Conservation (phyloP, 1,284 basidiomycete genomes). For the Pseudozyma pruni region DNA sequence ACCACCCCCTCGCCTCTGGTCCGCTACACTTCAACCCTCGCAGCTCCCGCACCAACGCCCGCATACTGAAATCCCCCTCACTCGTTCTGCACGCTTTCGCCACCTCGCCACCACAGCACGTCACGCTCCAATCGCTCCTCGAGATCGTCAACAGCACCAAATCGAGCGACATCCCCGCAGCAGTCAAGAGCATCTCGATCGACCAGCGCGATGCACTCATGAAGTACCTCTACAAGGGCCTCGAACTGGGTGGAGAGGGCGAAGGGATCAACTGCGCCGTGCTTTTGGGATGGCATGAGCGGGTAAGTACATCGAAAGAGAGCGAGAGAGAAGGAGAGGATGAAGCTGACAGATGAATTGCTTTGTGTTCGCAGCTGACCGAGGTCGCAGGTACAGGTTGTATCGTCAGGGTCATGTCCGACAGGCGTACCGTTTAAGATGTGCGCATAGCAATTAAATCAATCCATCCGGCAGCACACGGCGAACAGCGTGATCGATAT, state of each 20-base stretch:
- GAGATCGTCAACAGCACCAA: constrained; percentile 95
- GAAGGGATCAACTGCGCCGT: constrained; percentile 73
- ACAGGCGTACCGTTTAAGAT: constrained; percentile 68
- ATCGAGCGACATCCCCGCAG: constrained; percentile 82
- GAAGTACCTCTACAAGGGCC: constrained; percentile 98
- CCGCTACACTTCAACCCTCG: not conserved
- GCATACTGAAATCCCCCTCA: not conserved
- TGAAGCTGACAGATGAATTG: not conserved
- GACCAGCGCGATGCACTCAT: constrained; percentile 91
- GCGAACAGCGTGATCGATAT: too few relatives aligned
- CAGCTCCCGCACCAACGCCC: not conserved
- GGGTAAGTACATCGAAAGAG: constrained; percentile 72
- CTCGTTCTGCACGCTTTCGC: too few relatives aligned
- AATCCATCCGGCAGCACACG: too few relatives aligned
- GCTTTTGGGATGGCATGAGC: constrained; percentile 93
- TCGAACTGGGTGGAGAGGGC: constrained; percentile 71
- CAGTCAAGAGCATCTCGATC: constrained; percentile 79
- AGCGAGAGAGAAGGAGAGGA: not conserved
- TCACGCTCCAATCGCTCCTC: constrained; percentile 85
- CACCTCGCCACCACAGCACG: constrained; percentile 18
- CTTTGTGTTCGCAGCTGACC: constrained; percentile 76
- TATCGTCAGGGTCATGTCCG: constrained; percentile 97
- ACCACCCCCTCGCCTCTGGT: not conserved
- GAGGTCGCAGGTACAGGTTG: constrained; percentile 94
- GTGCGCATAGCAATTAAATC: too few relatives aligned